These are phyloP conservation scores for Pythium angustatum DNA, from an alignment of 352 stramenopile genomes.

Conservation along the genomic window DNA sequence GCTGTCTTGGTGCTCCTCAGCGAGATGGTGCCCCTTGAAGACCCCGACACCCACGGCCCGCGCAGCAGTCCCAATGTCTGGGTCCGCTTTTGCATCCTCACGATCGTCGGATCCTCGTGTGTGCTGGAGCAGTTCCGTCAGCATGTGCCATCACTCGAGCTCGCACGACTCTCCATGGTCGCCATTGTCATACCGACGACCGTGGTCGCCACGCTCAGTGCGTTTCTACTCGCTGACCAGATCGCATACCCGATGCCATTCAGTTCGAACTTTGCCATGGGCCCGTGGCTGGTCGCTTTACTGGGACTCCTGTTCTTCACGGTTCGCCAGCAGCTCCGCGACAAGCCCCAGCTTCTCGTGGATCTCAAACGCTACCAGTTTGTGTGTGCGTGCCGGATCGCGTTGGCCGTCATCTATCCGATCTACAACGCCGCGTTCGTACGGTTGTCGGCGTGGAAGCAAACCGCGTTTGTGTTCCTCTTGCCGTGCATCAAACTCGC, in stretches of 20 bases:
- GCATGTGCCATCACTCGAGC: constrained; percentile 4
- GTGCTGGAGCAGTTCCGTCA: constrained; percentile 24
- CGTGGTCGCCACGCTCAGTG: background rate
- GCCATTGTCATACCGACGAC: background rate
- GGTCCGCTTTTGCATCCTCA: constrained; percentile 3
- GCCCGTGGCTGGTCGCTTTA: constrained; percentile 33
- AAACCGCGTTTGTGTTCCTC: constrained; percentile 27
- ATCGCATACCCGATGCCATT: constrained; percentile 47
- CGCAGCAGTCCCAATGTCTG: constrained; percentile 6
- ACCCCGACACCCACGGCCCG: background rate
- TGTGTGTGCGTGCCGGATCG: constrained; percentile 11
- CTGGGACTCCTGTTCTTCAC: constrained; percentile 7
- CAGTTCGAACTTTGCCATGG: constrained; percentile 33
- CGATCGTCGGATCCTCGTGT: background rate
- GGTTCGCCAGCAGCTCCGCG: background rate
- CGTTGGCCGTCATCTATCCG: constrained; percentile 21
- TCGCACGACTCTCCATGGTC: constrained; percentile 4
- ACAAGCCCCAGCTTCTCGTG: background rate
- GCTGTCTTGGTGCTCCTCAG: background rate
- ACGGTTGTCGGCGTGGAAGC: background rate
- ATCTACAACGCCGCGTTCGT: constrained; percentile 23
- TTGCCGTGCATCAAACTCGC: constrained; percentile 43
- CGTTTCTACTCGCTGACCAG: background rate
- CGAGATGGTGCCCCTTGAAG: constrained; percentile 8
- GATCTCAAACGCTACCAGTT: constrained; percentile 2